Conservation (phyloP, 371 early-diverging fungal species). For the Apophysomyces elegans region DNA sequence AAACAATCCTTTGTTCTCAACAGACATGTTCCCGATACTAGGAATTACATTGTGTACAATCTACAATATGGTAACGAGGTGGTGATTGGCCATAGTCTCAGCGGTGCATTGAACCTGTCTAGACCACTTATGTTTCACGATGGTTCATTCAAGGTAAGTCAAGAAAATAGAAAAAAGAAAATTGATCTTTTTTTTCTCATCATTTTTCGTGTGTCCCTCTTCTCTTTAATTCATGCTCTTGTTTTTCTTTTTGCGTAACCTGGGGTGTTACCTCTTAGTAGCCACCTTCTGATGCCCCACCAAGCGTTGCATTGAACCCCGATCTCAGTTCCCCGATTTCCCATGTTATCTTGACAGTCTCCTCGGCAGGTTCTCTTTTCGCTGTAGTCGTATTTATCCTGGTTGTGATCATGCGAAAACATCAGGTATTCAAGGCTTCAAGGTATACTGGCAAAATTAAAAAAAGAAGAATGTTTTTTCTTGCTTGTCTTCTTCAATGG, state of each 20-base stretch:
- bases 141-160: slow-evolving; percentile 45
- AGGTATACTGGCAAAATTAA: slow-evolving; percentile 36
- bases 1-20: background rate
- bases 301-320: slow-evolving; percentile 55
- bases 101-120: slow-evolving; percentile 48
- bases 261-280: slow-evolving; percentile 17
- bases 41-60: slow-evolving; percentile 54
- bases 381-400: slow-evolving; percentile 37
- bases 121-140: slow-evolving; percentile 56
- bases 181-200: background rate
- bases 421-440: slow-evolving; percentile 61
- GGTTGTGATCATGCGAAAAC: slow-evolving; percentile 43
- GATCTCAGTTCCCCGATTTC: slow-evolving; percentile 46
- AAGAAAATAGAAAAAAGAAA: background rate
- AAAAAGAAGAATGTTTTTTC: background rate
- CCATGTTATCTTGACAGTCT: slow-evolving; percentile 46
- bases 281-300: slow-evolving; percentile 59
- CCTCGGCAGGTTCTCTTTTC: slow-evolving; percentile 41
- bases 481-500: background rate
- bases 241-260: slow-evolving; percentile 6
- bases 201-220: background rate
- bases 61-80: slow-evolving; percentile 45
- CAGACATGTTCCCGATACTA: background rate
- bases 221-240: background rate
- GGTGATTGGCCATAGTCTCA: slow-evolving; percentile 50